phyloP scores from a whole-genome alignment of 352 stramenopile species.

The Globisporangium uncinulatum region DNA sequence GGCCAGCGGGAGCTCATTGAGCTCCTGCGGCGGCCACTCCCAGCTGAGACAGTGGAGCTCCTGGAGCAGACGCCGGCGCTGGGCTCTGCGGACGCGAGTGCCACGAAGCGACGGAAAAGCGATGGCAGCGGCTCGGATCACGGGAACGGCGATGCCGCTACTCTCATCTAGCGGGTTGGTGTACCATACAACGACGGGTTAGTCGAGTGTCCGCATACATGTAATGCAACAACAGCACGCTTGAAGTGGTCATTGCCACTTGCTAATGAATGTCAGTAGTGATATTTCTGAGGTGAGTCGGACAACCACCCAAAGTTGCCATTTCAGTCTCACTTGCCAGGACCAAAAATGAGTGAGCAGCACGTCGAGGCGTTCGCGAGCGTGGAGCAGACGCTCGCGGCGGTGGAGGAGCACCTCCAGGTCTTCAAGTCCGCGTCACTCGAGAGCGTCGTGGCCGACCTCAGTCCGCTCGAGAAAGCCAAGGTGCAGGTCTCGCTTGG shows the following conservation, averaged over 20 bases:
- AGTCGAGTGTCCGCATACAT: not conserved
- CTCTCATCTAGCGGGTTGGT: not conserved
- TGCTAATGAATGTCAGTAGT: not conserved
- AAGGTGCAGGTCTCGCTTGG: constrained; percentile 82
- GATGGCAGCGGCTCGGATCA: not conserved
- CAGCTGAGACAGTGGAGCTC: constrained; percentile 9
- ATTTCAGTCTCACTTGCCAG: not conserved
- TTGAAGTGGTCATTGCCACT: not conserved
- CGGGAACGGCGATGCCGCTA: not conserved
- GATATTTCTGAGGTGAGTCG: not conserved
- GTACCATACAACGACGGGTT: not conserved
- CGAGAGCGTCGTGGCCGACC: constrained; percentile 50
- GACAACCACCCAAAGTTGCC: constrained; percentile 13
- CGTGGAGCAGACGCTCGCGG: constrained; percentile 75
- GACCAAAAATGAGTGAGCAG: constrained; percentile 45
- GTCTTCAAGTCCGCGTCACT: constrained; percentile 48
- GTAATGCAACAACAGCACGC: not conserved
- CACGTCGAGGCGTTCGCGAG: constrained; percentile 54
- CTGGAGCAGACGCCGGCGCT: constrained; percentile 24
- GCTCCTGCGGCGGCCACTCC: constrained; percentile 38
- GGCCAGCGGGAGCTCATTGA: constrained; percentile 66
- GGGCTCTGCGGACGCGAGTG: constrained; percentile 1
- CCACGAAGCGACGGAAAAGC: constrained; percentile 35
- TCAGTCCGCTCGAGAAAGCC: constrained; percentile 66
- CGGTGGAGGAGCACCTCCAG: constrained; percentile 66